phyloP scores from a whole-genome alignment of 139 green algal species.

The Axilococcus clingmanii region DNA sequence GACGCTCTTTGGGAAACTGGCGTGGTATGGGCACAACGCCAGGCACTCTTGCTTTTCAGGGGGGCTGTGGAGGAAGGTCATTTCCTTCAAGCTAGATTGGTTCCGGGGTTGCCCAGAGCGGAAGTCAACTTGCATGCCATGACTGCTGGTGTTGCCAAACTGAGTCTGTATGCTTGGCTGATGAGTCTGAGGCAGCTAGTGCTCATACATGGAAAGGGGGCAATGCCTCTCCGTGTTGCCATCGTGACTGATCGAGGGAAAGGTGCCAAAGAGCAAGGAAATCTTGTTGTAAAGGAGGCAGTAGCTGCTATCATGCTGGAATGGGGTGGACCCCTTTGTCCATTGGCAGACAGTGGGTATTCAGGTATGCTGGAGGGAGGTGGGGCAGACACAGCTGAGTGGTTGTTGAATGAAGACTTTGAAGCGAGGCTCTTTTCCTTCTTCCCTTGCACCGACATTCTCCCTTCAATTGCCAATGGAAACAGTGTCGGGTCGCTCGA shows the following conservation, averaged over 20 bases:
- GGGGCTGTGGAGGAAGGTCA: slow-evolving; percentile 37
- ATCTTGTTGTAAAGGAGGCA: slow-evolving; percentile 81
- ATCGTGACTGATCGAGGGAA: slow-evolving; percentile 40
- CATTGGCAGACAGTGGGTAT: slow-evolving; percentile 35
- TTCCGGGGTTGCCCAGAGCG: slow-evolving; percentile 10
- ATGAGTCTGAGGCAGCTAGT: slow-evolving; percentile 38
- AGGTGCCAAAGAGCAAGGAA: slow-evolving; percentile 62
- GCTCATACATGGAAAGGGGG: background rate
- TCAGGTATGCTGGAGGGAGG: slow-evolving; percentile 44
- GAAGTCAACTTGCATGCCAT: slow-evolving; percentile 78
- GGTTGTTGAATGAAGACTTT: slow-evolving; percentile 45
- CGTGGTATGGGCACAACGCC: slow-evolving; percentile 56
- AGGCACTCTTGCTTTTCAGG: slow-evolving; percentile 28
- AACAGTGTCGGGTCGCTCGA: background rate
- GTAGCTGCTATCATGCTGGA: slow-evolving; percentile 53
- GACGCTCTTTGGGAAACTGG: slow-evolving; percentile 76
- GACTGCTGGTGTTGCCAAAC: slow-evolving; percentile 72
- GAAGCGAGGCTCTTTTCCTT: slow-evolving; percentile 47
- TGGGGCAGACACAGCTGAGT: slow-evolving; percentile 38
- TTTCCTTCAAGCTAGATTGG: slow-evolving; percentile 41
- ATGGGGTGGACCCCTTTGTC: slow-evolving; percentile 59
- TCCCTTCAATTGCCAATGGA: slow-evolving; percentile 8
- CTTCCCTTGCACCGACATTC: slow-evolving; percentile 49
- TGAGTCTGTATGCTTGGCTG: slow-evolving; percentile 70
- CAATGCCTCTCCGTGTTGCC: slow-evolving; percentile 15